Evolutionary conservation across 2,329 filamentous ascomycete genomes (phyloP).

Genomic region (Rutstroemia sp.): DNA sequence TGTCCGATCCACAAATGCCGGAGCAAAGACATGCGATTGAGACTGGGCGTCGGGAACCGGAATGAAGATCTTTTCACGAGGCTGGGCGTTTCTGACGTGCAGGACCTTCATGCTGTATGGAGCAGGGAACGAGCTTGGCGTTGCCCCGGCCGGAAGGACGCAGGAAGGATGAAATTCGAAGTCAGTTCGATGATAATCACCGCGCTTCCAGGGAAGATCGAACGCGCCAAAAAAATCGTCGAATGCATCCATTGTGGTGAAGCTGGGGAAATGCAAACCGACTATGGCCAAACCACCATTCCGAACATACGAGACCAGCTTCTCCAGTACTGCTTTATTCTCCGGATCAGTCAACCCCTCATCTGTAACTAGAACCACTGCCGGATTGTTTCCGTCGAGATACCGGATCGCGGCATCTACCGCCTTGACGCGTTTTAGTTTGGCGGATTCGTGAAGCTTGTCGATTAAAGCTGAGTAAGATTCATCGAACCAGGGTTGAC

Average conservation of each 20-base stretch:
- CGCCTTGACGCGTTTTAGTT: slow-evolving; percentile 14
- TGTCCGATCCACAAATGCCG: slow-evolving; percentile 10
- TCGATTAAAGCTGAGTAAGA: slow-evolving; percentile 14
- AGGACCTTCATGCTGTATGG: slow-evolving; percentile 27
- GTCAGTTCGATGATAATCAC: slow-evolving; percentile 19
- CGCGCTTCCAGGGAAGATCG: slow-evolving; percentile 20
- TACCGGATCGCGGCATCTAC: slow-evolving; percentile 14
- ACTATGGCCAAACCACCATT: slow-evolving; percentile 24
- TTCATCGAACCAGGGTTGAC: slow-evolving; percentile 12
- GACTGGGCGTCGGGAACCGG: slow-evolving; percentile 12
- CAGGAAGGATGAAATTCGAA: slow-evolving; percentile 18
- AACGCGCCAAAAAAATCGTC: slow-evolving; percentile 21
- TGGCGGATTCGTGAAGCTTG: slow-evolving; percentile 8
- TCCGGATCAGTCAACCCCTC: slow-evolving; percentile 16
- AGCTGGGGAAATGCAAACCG: slow-evolving; percentile 23
- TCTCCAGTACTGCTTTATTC: slow-evolving; percentile 19
- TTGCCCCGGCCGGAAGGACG: slow-evolving; percentile 7
- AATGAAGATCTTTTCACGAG: slow-evolving; percentile 25
- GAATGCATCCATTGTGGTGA: slow-evolving; percentile 17
- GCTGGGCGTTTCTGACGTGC: slow-evolving; percentile 22
- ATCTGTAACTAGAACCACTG: slow-evolving; percentile 24
- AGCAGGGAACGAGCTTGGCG: slow-evolving; percentile 13
- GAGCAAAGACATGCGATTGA: slow-evolving; percentile 15
- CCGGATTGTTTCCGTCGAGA: slow-evolving; percentile 18
- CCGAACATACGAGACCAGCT: slow-evolving; percentile 18